These are phyloP conservation scores for Monosporascus sp. DNA, from an alignment of 2,329 filamentous ascomycete genomes.

Conservation along the genomic window DNA sequence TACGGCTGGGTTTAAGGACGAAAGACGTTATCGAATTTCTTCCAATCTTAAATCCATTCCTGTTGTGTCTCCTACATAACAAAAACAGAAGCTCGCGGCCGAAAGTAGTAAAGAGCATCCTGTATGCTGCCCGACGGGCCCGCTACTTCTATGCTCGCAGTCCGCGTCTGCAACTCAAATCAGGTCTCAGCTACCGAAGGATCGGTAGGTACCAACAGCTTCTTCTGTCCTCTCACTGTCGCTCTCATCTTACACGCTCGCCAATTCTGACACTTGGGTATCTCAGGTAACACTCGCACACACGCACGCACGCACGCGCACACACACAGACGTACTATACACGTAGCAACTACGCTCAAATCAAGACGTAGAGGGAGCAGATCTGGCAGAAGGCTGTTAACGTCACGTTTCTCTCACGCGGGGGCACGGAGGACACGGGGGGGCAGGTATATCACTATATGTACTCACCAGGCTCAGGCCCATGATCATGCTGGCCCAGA, in stretches of 20 bases:
- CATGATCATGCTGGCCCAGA: slow-evolving; percentile 89
- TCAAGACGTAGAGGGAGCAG: slow-evolving; percentile 55
- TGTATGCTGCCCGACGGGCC: too few relatives aligned
- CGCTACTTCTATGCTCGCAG: too few relatives aligned
- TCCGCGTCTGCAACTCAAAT: too few relatives aligned
- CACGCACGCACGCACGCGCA: too few relatives aligned
- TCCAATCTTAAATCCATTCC: too few relatives aligned
- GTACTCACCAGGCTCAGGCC: slow-evolving; percentile 69
- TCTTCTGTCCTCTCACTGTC: slow-evolving; percentile 1
- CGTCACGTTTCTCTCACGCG: background rate
- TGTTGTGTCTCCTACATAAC: too few relatives aligned
- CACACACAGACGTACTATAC: background rate
- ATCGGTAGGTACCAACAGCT: background rate
- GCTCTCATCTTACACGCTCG: slow-evolving; percentile 1
- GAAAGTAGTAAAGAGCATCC: too few relatives aligned
- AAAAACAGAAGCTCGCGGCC: too few relatives aligned
- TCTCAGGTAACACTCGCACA: background rate
- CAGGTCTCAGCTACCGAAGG: too few relatives aligned
- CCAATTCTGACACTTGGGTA: background rate
- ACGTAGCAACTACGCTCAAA: slow-evolving; percentile 27
- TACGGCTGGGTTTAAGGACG: too few relatives aligned
- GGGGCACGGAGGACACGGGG: background rate
- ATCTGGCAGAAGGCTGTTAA: slow-evolving; percentile 34
- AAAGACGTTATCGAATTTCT: too few relatives aligned
- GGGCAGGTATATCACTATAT: background rate